Conservation (phyloP, 2,329 filamentous ascomycete genomes). For the Xylaria multiplex region DNA sequence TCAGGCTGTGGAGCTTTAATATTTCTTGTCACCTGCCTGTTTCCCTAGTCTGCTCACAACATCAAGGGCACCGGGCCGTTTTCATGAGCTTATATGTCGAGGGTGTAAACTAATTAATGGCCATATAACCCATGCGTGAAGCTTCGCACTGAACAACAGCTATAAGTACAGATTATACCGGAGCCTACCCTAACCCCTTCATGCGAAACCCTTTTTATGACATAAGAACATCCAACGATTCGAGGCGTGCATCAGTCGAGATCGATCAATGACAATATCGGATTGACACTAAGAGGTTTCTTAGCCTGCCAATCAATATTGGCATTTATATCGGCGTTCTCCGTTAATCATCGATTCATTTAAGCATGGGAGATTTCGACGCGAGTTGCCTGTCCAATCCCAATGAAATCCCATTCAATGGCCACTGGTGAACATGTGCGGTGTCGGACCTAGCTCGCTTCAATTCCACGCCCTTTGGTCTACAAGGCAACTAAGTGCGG, state of each 20-base stretch:
- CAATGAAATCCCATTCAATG: not conserved
- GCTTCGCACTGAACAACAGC: not conserved
- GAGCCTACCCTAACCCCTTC: not conserved
- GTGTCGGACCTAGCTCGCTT: not conserved
- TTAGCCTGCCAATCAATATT: not conserved
- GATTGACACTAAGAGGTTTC: too few species aligned
- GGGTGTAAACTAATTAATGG: not conserved
- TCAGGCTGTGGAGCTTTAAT: constrained; percentile 13
- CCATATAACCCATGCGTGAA: not conserved
- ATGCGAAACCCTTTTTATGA: not conserved
- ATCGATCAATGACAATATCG: not conserved
- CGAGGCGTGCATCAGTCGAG: not conserved
- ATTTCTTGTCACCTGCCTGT: constrained; percentile 11
- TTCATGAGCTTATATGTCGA: constrained; percentile 6
- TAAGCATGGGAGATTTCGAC: not conserved
- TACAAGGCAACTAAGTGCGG: not conserved
- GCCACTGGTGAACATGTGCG: not conserved
- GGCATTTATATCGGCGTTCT: too few species aligned
- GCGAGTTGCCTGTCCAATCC: not conserved
- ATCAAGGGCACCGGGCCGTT: not conserved
- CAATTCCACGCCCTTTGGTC: constrained; percentile 18
- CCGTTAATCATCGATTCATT: not conserved
- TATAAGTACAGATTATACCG: not conserved
- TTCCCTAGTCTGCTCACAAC: not conserved
- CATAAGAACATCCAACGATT: not conserved